Evolutionary conservation across 2,329 filamentous ascomycete species (phyloP), one percentile per base, ranked within the genome.

Genomic region (Penicillium brasilianum): DNA sequence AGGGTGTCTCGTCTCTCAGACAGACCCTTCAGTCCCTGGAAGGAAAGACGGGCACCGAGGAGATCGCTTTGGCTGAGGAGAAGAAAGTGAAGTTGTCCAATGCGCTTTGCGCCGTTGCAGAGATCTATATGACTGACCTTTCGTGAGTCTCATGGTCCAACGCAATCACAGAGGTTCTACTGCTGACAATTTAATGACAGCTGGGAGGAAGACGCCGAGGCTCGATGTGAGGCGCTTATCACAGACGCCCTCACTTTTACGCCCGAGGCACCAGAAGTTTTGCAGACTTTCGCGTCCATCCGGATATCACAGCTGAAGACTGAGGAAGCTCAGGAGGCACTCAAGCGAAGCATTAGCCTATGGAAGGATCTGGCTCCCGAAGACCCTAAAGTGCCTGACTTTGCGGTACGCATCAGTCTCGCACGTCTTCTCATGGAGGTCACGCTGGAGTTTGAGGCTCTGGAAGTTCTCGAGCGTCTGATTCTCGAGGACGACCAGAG

Each of bases 81-180:
- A 91, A 92, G 82, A 90, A 90, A 75, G 83, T 84, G 66, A 95
- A 95, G 78, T 83, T 98, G 37, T 92, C 93, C 2, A 92, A 92
- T 69, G 92, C 93, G n/a, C 84, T 99, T 37, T 99, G 96, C 78
- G 92, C 91, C 30, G 92, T 98, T 62, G 89, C 92, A 7, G 95
- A 99, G 80, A 92, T 99, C 53, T 99, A 97, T 82, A 99, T 99
- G 95, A 99, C 95, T 11, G 95, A 99, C 80, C 81, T 98, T 70
- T 95, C 91, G 71, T 95, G 86, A 76, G 80, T 79, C 57, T 16
- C 18, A 30, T 48, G 2, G 16, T 7, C 11, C 10, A 41, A 18
- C 25, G 28, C 10, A 30, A 20, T 43, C 18, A 28, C 18, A 13
- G 16, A 34, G 3, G 16, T 18, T 14, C 50, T 48, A 11, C 28